Conservation (phyloP, 1,284 basidiomycete genomes). For the Exsudoporus floridanus region DNA sequence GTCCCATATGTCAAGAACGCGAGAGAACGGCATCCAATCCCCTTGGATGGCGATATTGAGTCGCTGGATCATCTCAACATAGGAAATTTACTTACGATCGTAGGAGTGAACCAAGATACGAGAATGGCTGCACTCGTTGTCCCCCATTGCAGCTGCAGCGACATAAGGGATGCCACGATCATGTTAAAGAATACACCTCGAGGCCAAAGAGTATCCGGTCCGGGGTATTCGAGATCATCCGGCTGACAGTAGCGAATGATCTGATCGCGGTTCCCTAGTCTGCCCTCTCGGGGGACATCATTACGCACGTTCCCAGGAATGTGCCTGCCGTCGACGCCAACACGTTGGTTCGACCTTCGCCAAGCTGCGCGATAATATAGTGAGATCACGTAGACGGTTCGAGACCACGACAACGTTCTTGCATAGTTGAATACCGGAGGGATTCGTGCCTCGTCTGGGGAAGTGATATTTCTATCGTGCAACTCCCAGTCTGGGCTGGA, state of each 20-base stretch:
- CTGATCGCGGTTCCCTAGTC: constrained; percentile 29
- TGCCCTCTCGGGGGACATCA: constrained; percentile 11
- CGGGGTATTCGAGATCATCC: background rate
- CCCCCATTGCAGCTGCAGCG: constrained; percentile 41
- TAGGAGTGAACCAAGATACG: constrained; percentile 40
- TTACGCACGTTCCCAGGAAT: background rate
- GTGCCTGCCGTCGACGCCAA: constrained; percentile 1
- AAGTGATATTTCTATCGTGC: constrained; percentile 2
- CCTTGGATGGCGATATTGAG: constrained; percentile 6
- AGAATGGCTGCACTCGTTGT: constrained; percentile 40
- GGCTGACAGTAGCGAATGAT: constrained; percentile 29
- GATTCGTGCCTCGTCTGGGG: constrained; percentile 22
- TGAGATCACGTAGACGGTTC: constrained; percentile 17
- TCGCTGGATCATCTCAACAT: background rate
- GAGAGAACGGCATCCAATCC: constrained; percentile 42
- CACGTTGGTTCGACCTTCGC: constrained; percentile 1
- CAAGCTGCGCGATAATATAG: constrained; percentile 26
- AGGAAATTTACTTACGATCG: constrained; percentile 22
- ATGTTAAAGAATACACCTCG: constrained; percentile 34
- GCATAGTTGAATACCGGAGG: constrained; percentile 37
- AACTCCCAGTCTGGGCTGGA: constrained; percentile 7
- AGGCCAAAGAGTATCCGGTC: constrained; percentile 24
- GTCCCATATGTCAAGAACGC: constrained; percentile 40
- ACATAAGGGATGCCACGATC: constrained; percentile 35
- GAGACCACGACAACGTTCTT: constrained; percentile 29